Conservation (phyloP, 2,329 filamentous ascomycete species). For the Gaeumannomyces sp. region DNA sequence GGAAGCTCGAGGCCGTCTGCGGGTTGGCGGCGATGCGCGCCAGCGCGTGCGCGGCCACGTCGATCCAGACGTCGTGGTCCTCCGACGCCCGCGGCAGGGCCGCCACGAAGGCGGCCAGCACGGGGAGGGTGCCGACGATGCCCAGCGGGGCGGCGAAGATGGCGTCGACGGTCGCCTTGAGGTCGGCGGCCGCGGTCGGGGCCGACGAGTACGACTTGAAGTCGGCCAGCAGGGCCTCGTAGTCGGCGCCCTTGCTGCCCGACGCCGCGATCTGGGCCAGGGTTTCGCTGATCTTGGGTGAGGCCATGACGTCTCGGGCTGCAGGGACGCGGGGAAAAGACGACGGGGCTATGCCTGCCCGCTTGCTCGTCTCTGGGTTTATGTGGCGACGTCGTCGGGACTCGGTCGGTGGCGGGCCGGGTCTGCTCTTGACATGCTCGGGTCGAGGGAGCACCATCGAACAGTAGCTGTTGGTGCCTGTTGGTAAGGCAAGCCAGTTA, state of each 20-base stretch:
- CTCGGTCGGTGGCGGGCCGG: background rate
- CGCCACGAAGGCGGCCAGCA: slow-evolving; percentile 22
- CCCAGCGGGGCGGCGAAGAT: slow-evolving; percentile 19
- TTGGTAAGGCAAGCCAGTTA: background rate
- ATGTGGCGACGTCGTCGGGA: background rate
- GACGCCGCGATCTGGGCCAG: slow-evolving; percentile 15
- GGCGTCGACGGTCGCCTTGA: slow-evolving; percentile 19
- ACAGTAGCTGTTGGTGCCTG: background rate
- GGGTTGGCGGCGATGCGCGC: slow-evolving; percentile 51
- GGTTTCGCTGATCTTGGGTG: slow-evolving; percentile 16
- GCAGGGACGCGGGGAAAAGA: background rate
- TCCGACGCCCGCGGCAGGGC: slow-evolving; percentile 52
- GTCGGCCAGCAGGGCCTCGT: slow-evolving; percentile 19
- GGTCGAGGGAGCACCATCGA: background rate
- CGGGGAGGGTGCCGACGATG: slow-evolving; percentile 22
- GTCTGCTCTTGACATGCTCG: background rate
- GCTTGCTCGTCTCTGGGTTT: background rate
- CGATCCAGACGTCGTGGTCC: slow-evolving; percentile 62
- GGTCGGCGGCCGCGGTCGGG: slow-evolving; percentile 16
- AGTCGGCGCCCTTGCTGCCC: slow-evolving; percentile 14
- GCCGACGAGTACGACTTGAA: slow-evolving; percentile 19
- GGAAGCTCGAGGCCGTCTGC: slow-evolving; percentile 59
- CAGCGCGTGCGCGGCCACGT: slow-evolving; percentile 70
- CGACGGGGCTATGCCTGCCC: background rate
- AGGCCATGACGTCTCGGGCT: slow-evolving; percentile 15